These are phyloP conservation scores for Coemansia sp. DNA, from an alignment of 192 early-diverging fungal species.

Conservation along the genomic window DNA sequence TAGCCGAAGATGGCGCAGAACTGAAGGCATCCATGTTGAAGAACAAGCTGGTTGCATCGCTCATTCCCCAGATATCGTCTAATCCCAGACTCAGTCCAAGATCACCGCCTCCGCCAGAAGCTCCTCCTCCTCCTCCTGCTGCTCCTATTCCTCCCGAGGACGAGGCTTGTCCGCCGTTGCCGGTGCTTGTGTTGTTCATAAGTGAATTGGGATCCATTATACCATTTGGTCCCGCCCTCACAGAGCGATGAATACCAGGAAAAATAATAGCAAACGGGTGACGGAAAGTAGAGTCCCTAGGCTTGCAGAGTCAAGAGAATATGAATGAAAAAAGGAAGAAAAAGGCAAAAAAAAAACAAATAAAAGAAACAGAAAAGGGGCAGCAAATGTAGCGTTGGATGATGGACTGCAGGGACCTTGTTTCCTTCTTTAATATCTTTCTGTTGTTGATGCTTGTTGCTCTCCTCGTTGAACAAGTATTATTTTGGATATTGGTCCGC, in stretches of 20 bases:
- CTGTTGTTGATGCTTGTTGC: too few relatives aligned
- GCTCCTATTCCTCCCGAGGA: conserved; percentile 4
- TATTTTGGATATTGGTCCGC: too few relatives aligned
- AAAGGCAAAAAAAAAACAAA: background rate
- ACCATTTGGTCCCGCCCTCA: background rate
- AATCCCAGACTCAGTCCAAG: conserved; percentile 13
- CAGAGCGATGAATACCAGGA: background rate
- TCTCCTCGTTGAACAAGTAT: too few relatives aligned
- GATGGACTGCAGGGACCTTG: too few relatives aligned
- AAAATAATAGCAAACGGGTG: background rate
- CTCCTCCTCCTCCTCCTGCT: background rate
- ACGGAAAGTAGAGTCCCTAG: background rate
- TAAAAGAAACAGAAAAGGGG: background rate
- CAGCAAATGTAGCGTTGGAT: background rate
- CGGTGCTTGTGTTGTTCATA: background rate
- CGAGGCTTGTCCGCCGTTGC: conserved; percentile 5
- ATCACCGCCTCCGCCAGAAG: conserved; percentile 7
- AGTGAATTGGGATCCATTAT: conserved; percentile 8
- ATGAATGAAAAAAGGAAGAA: conserved; percentile 1
- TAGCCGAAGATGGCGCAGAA: conserved; percentile 28
- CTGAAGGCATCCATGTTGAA: conserved; percentile 55
- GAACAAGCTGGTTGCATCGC: conserved; percentile 40
- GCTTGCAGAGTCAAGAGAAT: background rate
- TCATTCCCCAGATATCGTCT: conserved; percentile 43
- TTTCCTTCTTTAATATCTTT: too few relatives aligned